Evolutionary conservation across 768 basidiomycete genomes (phyloP).

Genomic region (Tricholoma flavovirens): DNA sequence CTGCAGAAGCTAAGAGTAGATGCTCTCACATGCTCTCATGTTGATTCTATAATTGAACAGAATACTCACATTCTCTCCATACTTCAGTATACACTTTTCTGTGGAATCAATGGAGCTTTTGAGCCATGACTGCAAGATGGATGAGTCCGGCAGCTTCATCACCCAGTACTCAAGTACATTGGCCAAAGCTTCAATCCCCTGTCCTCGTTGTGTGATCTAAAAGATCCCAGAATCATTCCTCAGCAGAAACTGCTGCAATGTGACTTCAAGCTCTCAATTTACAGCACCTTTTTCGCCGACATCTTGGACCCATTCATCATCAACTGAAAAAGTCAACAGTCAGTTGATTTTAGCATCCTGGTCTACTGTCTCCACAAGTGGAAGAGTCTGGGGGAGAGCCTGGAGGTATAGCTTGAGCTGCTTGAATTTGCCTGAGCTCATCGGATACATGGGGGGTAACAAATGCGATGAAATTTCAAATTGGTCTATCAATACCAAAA

Average conservation of each 20-base stretch:
- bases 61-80: background rate
- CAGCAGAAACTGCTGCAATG: background rate
- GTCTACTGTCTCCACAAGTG: no score
- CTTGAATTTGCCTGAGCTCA: no score
- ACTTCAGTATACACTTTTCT: background rate
- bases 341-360: no score
- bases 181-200: no score
- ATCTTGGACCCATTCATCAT: background rate
- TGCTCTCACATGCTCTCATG: background rate
- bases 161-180: no score
- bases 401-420: no score
- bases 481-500: background rate
- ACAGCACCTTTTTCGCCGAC: background rate
- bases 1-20: background rate
- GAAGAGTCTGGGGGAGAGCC: no score
- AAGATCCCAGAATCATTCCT: no score
- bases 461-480: background rate
- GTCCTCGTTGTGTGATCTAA: no score
- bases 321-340: background rate
- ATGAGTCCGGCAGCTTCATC: no score
- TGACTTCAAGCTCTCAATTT: background rate
- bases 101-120: background rate
- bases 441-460: background rate
- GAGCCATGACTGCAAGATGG: background rate
- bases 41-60: background rate